phyloP scores from a whole-genome alignment of 1,139 yeast species.

The Saccharomyces hybrid region DNA sequence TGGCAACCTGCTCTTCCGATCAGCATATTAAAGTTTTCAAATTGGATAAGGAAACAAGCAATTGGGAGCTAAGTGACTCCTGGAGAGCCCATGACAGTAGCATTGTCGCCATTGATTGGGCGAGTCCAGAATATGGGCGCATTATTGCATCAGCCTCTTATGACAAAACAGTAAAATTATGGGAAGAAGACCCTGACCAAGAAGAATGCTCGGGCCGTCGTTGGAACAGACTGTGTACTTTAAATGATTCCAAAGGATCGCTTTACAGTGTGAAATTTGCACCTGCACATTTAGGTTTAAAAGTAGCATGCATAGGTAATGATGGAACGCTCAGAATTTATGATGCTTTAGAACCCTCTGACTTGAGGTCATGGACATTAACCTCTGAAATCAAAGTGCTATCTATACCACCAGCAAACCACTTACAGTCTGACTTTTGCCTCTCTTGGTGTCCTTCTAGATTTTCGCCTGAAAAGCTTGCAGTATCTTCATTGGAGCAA shows the following conservation, averaged over 20 bases:
- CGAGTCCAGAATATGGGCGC: slow-evolving; percentile 88
- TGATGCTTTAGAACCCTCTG: slow-evolving; percentile 85
- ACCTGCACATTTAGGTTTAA: slow-evolving; percentile 75
- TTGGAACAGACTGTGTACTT: slow-evolving; percentile 68
- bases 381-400: slow-evolving; percentile 67
- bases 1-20: slow-evolving; percentile 90
- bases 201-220: slow-evolving; percentile 67
- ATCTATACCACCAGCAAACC: slow-evolving; percentile 64
- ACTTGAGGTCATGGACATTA: slow-evolving; percentile 72
- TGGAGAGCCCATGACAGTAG: slow-evolving; percentile 96
- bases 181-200: slow-evolving; percentile 87
- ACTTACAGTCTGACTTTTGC: slow-evolving; percentile 79
- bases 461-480: slow-evolving; percentile 71
- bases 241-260: slow-evolving; percentile 85
- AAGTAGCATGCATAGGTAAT: slow-evolving; percentile 80
- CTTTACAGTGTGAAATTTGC: slow-evolving; percentile 85
- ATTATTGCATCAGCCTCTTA: slow-evolving; percentile 82
- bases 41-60: slow-evolving; percentile 44
- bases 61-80: slow-evolving; percentile 76
- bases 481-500: slow-evolving; percentile 81
- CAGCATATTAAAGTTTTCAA: slow-evolving; percentile 87
- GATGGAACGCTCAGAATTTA: slow-evolving; percentile 85
- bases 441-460: slow-evolving; percentile 92
- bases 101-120: slow-evolving; percentile 79
- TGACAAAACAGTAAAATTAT: slow-evolving; percentile 79